These are phyloP conservation scores for Pyricularia pennisetigena DNA, from an alignment of 2,329 filamentous ascomycete genomes.

Conservation along the genomic window DNA sequence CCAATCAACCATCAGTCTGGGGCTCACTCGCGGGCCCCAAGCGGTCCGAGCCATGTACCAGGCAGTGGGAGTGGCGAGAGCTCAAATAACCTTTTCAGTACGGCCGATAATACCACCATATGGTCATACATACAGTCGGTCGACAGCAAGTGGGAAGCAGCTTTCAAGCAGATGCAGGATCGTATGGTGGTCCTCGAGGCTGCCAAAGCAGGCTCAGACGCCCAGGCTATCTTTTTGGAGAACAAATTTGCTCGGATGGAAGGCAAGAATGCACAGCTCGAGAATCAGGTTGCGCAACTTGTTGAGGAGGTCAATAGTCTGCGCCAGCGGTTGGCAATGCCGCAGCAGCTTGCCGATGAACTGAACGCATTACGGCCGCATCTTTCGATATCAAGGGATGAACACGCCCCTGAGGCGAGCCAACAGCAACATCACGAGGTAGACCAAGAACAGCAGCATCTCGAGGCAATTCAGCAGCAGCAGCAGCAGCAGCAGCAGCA, in stretches of 20 bases:
- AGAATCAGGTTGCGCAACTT: conserved; percentile 21
- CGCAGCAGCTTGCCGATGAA: neutral
- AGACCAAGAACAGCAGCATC: neutral
- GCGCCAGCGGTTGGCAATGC: conserved; percentile 9
- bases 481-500: neutral
- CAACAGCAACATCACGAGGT: neutral
- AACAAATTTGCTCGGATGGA: conserved; percentile 22
- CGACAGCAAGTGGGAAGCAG: conserved; percentile 37
- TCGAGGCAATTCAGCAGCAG: neutral
- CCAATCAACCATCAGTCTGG: conserved; percentile 6
- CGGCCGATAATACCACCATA: conserved; percentile 49
- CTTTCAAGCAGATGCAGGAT: conserved; percentile 5
- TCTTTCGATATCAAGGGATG: neutral
- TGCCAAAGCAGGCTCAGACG: conserved; percentile 25
- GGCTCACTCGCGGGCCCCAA: conserved; percentile 28
- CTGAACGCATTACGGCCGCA: neutral
- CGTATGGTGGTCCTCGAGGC: conserved; percentile 25
- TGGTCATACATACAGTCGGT: conserved; percentile 65
- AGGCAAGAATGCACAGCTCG: conserved; percentile 24
- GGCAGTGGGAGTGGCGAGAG: conserved; percentile 43
- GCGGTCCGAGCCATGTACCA: conserved; percentile 29
- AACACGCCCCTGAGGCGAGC: neutral
- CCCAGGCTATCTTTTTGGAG: conserved; percentile 23
- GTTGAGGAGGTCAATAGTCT: conserved; percentile 10
- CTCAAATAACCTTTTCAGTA: conserved; percentile 57